These are phyloP conservation scores for Closterium sp. DNA, from an alignment of 139 green algal genomes.

Conservation along the genomic window DNA sequence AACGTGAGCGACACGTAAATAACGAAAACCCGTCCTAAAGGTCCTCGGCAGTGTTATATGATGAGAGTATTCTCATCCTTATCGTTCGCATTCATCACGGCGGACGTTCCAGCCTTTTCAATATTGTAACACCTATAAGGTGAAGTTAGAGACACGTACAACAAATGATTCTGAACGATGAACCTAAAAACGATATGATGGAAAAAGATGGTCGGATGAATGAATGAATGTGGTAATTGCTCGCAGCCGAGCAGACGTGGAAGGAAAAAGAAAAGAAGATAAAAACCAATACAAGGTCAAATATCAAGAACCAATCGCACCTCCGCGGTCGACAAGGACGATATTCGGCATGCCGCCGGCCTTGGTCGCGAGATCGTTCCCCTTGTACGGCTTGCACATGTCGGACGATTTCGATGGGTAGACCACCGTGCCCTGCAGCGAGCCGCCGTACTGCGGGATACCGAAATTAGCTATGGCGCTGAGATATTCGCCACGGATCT, in stretches of 20 bases:
- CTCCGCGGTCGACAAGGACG: neutral
- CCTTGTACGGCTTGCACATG: constrained; percentile 4
- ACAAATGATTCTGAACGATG: no score
- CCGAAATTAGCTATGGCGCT: constrained; percentile 73
- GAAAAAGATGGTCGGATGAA: no score
- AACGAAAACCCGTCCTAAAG: no score
- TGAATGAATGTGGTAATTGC: no score
- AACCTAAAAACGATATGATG: no score
- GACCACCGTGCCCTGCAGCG: constrained; percentile 57
- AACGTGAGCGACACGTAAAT: no score
- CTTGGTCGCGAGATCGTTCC: neutral
- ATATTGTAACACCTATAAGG: no score
- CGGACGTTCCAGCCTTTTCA: constrained; percentile 68
- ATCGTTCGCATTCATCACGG: constrained; percentile 70
- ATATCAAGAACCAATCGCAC: neutral
- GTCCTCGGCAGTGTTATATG: constrained; percentile 66
- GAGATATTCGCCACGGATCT: constrained; percentile 54
- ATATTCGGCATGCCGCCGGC: neutral
- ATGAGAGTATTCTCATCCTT: constrained; percentile 71
- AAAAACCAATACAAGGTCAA: no score
- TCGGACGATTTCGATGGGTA: constrained; percentile 22
- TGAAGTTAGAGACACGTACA: no score
- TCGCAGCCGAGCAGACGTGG: no score
- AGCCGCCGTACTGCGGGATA: constrained; percentile 69
- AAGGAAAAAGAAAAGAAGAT: no score